Evolutionary conservation across 106 monocot genomes (phyloP), one percentile per base, ranked within the genome.

Genomic region (Platanthera zijinensis): DNA sequence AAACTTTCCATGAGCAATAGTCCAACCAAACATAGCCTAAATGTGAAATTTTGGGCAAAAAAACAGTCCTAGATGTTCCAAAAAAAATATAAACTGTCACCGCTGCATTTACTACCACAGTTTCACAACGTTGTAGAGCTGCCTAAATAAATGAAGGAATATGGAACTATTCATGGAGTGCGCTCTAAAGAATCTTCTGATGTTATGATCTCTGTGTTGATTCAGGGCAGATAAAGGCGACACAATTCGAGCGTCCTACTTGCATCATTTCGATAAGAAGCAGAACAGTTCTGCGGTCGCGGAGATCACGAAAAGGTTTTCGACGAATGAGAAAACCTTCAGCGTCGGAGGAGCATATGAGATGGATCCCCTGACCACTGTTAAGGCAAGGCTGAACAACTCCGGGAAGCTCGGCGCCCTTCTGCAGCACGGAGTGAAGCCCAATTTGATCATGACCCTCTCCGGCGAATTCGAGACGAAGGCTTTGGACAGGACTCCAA

Each of bases 401-500:
- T 83, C 86, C 28, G 97, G 97, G 9, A 97, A 86, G 75, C 83
- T 94, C 30, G 97, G 85, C 3, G 84, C 89, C 17, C 91, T 91
- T 59, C 66, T 97, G 6, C 97, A 91, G 79, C 97, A 94, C 52
- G 89, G 91, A 82, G 49, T 97, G 47, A 89, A 79, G 75, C 93
- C 93, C 2, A 93, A 86, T 68, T 89, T 89, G 0, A 15, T 97
- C 48, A 80, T 97, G 22, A 97, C 97, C 10, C 64, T 97, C 71
- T 94, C 93, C 0, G 87, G 91, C 3, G 97, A 97, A 80, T 88
- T 93, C 8, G 97, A 97, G 57, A 91, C 97, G 50, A 97, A 94
- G 73, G 91, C 87, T 18, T 75, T 94, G 87, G 91, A 97, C 32
- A 86, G 80, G 82, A 74, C 85, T 52, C 97, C 97, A 13, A 89